phyloP scores from a whole-genome alignment of 495 filamentous ascomycete species.

The Aspergillus affinis region DNA sequence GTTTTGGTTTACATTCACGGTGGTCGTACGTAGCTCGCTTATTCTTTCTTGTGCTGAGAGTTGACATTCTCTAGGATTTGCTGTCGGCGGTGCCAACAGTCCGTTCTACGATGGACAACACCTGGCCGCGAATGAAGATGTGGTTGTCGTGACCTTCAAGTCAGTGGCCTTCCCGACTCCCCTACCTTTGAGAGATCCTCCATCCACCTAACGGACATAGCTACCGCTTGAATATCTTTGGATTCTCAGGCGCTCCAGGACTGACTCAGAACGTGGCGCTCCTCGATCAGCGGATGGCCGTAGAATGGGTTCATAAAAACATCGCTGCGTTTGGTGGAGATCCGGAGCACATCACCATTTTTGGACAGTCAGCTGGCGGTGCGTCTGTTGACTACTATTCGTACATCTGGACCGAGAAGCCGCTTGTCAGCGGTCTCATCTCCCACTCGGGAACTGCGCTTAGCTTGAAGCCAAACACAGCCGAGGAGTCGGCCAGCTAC shows the following conservation, averaged over 20 bases:
- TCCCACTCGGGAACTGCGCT: constrained; percentile 54
- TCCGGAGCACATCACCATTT: constrained; percentile 53
- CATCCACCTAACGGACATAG: constrained; percentile 7
- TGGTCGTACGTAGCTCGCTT: constrained; percentile 30
- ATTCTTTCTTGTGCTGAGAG: not conserved
- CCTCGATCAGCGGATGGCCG: constrained; percentile 44
- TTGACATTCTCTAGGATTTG: constrained; percentile 24
- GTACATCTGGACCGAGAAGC: constrained; percentile 44
- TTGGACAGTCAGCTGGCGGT: constrained; percentile 52
- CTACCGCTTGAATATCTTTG: constrained; percentile 52
- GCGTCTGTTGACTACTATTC: constrained; percentile 52
- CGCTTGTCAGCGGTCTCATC: constrained; percentile 47
- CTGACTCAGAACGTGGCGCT: constrained; percentile 39
- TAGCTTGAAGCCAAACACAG: constrained; percentile 39
- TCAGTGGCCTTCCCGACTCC: constrained; percentile 7
- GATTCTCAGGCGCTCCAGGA: constrained; percentile 47
- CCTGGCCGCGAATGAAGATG: constrained; percentile 36
- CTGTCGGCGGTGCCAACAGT: constrained; percentile 30
- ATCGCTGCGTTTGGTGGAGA: constrained; percentile 55
- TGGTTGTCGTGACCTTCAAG: constrained; percentile 47
- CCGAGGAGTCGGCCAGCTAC: constrained; percentile 16
- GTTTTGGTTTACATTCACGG: constrained; percentile 40
- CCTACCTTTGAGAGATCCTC: not conserved
- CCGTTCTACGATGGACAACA: constrained; percentile 42
- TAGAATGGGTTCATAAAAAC: constrained; percentile 62